Conservation (phyloP, 1,284 basidiomycete genomes). For the Hypsizygus ulmarius region DNA sequence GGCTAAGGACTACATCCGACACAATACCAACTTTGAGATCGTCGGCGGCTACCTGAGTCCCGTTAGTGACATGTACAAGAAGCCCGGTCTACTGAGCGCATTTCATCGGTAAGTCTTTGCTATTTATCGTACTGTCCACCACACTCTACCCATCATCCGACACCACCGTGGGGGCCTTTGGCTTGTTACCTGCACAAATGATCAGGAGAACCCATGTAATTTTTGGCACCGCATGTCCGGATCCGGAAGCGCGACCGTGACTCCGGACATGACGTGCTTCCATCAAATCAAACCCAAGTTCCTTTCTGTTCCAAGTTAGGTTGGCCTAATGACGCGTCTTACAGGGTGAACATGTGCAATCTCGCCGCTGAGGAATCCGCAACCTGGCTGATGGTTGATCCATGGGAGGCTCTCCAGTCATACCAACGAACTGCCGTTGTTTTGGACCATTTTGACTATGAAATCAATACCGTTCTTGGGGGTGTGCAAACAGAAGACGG, state of each 20-base stretch:
- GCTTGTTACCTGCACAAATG: background rate
- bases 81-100: constrained; percentile 81
- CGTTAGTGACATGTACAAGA: constrained; percentile 92
- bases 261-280: constrained; percentile 17
- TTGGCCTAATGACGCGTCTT: constrained; percentile 14
- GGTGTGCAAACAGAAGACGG: constrained; percentile 68
- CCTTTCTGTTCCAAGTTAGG: constrained; percentile 5
- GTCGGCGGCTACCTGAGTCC: constrained; percentile 94
- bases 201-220: constrained; percentile 6
- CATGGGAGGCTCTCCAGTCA: constrained; percentile 93
- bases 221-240: constrained; percentile 19
- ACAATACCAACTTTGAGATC: constrained; percentile 92
- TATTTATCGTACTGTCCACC: constrained; percentile 11
- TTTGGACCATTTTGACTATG: constrained; percentile 92
- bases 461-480: constrained; percentile 81
- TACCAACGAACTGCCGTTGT: constrained; percentile 97
- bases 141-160: constrained; percentile 2
- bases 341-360: constrained; percentile 85
- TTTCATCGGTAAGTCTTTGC: constrained; percentile 63
- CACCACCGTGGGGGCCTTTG: constrained; percentile 5
- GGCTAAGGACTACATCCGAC: constrained; percentile 93
- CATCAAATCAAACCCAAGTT: constrained; percentile 9
- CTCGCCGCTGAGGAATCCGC: constrained; percentile 81
- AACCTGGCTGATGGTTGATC: constrained; percentile 89
- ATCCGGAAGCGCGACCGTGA: constrained; percentile 19